A percentile compares a stretch with the other conserved stretches of the same genome.
Conservation (phyloP, 1,284 basidiomycete species). For the Lentinus polychrous region DNA sequence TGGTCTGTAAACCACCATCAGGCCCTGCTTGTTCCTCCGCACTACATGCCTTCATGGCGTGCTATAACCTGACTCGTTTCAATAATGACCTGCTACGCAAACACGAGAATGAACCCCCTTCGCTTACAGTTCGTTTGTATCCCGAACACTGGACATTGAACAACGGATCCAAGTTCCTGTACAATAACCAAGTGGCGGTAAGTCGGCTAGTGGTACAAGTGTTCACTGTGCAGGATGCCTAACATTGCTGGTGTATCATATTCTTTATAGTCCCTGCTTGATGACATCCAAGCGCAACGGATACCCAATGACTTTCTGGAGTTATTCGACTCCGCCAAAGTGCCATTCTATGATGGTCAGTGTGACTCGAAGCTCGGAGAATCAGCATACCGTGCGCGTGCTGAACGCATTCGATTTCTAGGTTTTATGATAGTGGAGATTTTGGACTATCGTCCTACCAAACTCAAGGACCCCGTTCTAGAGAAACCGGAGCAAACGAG, state of each 20-base stretch:
- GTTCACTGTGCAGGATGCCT: not conserved
- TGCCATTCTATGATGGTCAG: slow-evolving; percentile 76
- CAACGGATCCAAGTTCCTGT: slow-evolving; percentile 68
- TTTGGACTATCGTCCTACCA: slow-evolving; percentile 60
- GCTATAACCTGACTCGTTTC: slow-evolving; percentile 66
- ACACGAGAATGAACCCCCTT: slow-evolving; percentile 51
- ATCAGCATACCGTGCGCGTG: no score
- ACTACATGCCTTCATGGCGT: slow-evolving; percentile 37
- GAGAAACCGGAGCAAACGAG: slow-evolving; percentile 57
- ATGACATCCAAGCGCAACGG: slow-evolving; percentile 70
- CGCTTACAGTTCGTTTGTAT: slow-evolving; percentile 69
- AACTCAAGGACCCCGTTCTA: slow-evolving; percentile 41
- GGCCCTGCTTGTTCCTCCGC: no score
- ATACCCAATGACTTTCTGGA: slow-evolving; percentile 79
- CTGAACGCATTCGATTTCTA: slow-evolving; percentile 20
- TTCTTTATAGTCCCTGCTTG: slow-evolving; percentile 53
- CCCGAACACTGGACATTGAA: slow-evolving; percentile 75
- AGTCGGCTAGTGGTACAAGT: slow-evolving; percentile 11
- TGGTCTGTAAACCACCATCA: no score
- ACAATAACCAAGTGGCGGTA: slow-evolving; percentile 72
- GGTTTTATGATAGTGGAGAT: slow-evolving; percentile 79
- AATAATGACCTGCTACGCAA: slow-evolving; percentile 50
- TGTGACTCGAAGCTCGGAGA: not conserved
- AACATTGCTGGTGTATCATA: slow-evolving; percentile 1
- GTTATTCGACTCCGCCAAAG: slow-evolving; percentile 58